Base-by-base conservation (phyloP, 768 basidiomycete species). In the Paxillus involutus region DNA sequence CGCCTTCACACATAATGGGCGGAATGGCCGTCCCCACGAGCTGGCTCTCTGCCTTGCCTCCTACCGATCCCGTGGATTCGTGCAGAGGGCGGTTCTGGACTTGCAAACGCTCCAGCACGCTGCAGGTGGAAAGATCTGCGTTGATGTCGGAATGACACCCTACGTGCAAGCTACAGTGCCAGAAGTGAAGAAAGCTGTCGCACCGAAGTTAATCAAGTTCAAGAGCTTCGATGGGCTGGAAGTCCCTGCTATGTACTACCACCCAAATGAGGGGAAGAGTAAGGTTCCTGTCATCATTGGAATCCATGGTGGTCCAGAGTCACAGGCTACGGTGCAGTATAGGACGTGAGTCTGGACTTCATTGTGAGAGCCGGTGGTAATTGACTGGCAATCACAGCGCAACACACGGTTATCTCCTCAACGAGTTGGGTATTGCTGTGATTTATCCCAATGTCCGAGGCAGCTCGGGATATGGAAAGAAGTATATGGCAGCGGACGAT, bases 401-500 rank as follows among this genome's bases (percentile, higher is more conserved):
- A 16, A 73, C 70, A 4, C 73, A 77, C 44, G 71, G 68, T 32
- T 77, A 77, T 55, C 59, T 77, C n/a, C 49, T 77, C 24, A 77
- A 74, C 46, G 75, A 77, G 47, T 57, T 77, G 35, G 70, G 67
- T 16, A 68, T 73, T 24, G 76, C 74, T 0, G 54, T 77, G 33
- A 68, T 77, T 32, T 75, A 74, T 52, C 75, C 75, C 14, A 77
- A 77, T 43, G 76, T 77, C 19, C 63, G 75, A 43, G 76, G 75
- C 39, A 77, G 76, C 51, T 63, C 63, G 3, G 75, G 75, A 26
- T 77, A 77, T 47, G 76, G 75, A 32, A 75, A 63, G 52, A 68
- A 56, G 47, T 77, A 74, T 59, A 63, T 74, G 67, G 63, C 72
- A 14, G 57, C 63, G 29, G 76, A 77, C 56, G 73, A 75, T 30